Conservation (phyloP, 1,284 basidiomycete species). For the Waitea zeae region DNA sequence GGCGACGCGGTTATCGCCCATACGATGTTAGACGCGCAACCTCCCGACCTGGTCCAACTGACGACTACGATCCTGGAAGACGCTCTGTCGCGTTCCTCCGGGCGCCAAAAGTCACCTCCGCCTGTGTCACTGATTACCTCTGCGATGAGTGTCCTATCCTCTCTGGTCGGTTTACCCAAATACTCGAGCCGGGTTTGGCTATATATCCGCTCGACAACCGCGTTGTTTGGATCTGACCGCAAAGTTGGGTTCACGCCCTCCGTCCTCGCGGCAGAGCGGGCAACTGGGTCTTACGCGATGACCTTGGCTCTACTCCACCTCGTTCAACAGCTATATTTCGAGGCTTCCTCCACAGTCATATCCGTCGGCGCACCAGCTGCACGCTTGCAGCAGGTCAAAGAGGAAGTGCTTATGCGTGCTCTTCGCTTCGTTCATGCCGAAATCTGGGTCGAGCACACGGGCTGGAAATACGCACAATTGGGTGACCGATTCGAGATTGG, state of each 20-base stretch:
- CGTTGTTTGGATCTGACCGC: slow-evolving; percentile 54
- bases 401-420: slow-evolving; percentile 66
- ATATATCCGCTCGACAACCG: slow-evolving; percentile 61
- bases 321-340: slow-evolving; percentile 57
- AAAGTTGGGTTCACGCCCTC: slow-evolving; percentile 36
- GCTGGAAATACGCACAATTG: slow-evolving; percentile 68
- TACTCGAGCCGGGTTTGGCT: slow-evolving; percentile 75
- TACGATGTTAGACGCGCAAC: slow-evolving; percentile 27
- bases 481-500: slow-evolving; percentile 73
- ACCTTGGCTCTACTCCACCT: slow-evolving; percentile 63
- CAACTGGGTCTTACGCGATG: slow-evolving; percentile 64
- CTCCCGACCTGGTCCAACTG: slow-evolving; percentile 61
- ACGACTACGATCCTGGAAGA: slow-evolving; percentile 76
- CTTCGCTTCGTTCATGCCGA: slow-evolving; percentile 65
- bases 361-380: slow-evolving; percentile 34
- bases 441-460: slow-evolving; percentile 71
- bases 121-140: slow-evolving; percentile 59
- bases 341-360: slow-evolving; percentile 44
- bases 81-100: slow-evolving; percentile 38
- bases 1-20: slow-evolving; percentile 32
- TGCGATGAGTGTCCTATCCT: slow-evolving; percentile 63
- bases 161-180: slow-evolving; percentile 54
- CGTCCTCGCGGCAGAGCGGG: slow-evolving; percentile 56
- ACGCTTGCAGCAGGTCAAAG: slow-evolving; percentile 53
- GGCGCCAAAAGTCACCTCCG: slow-evolving; percentile 22